phyloP scores from a whole-genome alignment of 805 yeast genomes.

The Lachancea kluyveri region DNA sequence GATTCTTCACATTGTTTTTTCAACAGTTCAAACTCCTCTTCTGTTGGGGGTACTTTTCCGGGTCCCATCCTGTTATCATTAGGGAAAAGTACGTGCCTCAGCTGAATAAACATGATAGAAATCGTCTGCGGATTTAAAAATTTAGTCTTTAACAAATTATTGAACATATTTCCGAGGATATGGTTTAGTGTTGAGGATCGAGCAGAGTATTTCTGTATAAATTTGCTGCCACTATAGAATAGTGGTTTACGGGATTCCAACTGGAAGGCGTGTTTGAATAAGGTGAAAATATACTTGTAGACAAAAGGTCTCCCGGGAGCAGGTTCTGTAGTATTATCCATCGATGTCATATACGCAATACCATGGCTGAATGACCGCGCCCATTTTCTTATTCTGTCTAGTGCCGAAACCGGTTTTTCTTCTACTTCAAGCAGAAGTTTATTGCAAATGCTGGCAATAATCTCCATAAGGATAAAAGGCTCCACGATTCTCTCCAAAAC shows the following conservation, averaged over 20 bases:
- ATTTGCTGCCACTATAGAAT: conserved; percentile 24
- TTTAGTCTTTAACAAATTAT: conserved; percentile 12
- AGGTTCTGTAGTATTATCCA: no score
- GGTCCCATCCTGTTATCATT: conserved; percentile 46
- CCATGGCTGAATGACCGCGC: no score
- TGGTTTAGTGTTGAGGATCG: conserved; percentile 12
- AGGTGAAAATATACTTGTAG: conserved; percentile 15
- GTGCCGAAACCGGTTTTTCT: no score
- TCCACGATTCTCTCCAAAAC: conserved; percentile 21
- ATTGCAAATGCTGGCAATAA: conserved; percentile 6
- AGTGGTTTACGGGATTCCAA: conserved; percentile 26
- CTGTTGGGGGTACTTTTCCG: conserved; percentile 36
- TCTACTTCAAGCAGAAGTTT: no score
- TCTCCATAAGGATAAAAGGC: conserved; percentile 22
- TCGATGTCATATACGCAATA: not conserved
- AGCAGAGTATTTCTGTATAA: conserved; percentile 14
- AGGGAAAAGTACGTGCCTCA: conserved; percentile 41
- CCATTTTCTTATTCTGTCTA: no score
- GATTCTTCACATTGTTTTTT: conserved; percentile 23
- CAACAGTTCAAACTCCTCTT: conserved; percentile 32
- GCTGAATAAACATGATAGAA: conserved; percentile 19
- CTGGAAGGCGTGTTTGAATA: conserved; percentile 3
- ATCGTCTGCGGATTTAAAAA: conserved; percentile 15
- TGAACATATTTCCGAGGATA: conserved; percentile 17
- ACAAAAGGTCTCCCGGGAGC: conserved; percentile 3